Evolutionary conservation across 1,139 yeast species (phyloP), one percentile per base, ranked within the genome.

Genomic region (Blastobotrys persicus): DNA sequence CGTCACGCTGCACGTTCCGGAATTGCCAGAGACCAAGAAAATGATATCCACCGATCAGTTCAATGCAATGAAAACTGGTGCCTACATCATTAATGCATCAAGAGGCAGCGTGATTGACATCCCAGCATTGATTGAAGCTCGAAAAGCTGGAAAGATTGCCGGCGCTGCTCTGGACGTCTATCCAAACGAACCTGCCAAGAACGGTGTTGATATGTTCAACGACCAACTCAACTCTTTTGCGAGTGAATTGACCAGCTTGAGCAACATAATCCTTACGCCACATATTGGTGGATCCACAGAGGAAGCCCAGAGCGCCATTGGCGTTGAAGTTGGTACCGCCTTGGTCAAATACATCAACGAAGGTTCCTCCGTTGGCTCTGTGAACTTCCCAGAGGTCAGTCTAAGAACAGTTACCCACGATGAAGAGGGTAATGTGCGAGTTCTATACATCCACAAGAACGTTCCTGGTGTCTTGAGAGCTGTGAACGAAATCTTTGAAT

Each of bases 231-330:
- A 92, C 73, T 64, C 74, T 32, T 94, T 96, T 94, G 81, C 88
- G 52, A 76, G 87, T 32, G 96, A 91, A 66, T 79, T 94, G 61
- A 79, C 84, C 59, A 76, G 87, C 16, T 78, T 89, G 68, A 81
- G 94, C 73, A 94, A 92, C 69, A 84, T 92, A 51, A 89, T 94
- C 56, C 78, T 92, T 65, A 85, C 98, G 50, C 99, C 99, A 34
- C 99, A 92, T 67, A 92, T 92, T 63, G 99, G 99, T 74, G 98
- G 98, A 57, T 89, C 98, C 46, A 92, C 99, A 44, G 98, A 92
- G 72, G 99, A 92, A 75, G 98, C 98, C 31, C 99, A 92, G 77
- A 81, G 89, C 54, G 96, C 98, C 46, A 92, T 92, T 67, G 98
- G 99, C 72, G 77, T 91, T 55, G 99, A 92, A 74, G 99, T 92